phyloP scores from a whole-genome alignment of 164 flowering plant genomes.

The Platanus orientalis region DNA sequence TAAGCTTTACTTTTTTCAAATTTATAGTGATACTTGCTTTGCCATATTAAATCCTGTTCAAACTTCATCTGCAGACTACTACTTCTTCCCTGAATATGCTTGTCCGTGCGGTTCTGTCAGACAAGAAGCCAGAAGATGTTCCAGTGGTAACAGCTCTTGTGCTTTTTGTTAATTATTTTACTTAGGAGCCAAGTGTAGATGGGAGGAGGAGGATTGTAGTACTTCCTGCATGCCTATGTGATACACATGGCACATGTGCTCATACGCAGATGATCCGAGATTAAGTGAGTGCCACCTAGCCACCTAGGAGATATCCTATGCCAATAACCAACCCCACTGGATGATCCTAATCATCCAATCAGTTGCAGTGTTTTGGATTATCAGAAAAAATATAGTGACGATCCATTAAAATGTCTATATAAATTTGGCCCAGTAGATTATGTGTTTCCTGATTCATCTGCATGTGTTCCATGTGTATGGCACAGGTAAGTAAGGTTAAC shows the following conservation, averaged over 20 bases:
- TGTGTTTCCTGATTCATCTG: not conserved
- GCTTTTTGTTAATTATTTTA: not conserved
- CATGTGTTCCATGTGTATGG: not conserved
- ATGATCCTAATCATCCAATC: not conserved
- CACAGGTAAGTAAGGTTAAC: not conserved
- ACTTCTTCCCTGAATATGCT: constrained; percentile 60
- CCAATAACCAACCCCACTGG: not conserved
- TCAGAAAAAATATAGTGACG: not conserved
- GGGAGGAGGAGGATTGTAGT: no score
- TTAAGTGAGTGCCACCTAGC: not conserved
- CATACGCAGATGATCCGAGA: not conserved
- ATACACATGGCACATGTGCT: no score
- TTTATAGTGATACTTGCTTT: not conserved
- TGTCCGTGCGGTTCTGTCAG: constrained; percentile 62
- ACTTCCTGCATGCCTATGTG: no score
- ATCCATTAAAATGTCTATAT: not conserved
- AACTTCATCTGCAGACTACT: constrained; percentile 38
- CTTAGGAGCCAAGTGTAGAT: no score
- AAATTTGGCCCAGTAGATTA: not conserved
- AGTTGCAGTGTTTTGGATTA: not conserved
- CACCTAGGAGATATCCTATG: not conserved
- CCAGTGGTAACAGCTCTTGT: constrained; percentile 53
- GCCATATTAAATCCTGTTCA: not conserved
- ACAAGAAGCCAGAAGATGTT: constrained; percentile 92
- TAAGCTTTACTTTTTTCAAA: constrained; percentile 20